Evolutionary conservation across 2,329 filamentous ascomycete genomes (phyloP).

Genomic region (Fusarium nanum): DNA sequence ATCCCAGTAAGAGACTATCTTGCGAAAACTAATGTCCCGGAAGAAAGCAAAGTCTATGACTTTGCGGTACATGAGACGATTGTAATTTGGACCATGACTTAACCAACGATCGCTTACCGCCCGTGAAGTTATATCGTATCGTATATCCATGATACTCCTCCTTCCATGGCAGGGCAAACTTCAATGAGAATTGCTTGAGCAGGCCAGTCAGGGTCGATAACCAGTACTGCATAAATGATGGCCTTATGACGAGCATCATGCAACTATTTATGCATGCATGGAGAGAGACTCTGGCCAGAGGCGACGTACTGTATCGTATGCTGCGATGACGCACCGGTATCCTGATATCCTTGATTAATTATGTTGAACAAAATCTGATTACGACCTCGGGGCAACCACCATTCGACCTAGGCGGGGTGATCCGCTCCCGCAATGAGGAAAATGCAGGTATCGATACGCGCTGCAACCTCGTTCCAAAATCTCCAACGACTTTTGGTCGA

Average conservation of each 20-base stretch:
- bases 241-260: constrained; percentile 15
- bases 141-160: constrained; percentile 10
- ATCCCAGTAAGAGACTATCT: constrained; percentile 6
- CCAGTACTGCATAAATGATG: constrained; percentile 5
- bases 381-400: constrained; percentile 17
- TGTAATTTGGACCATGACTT: not conserved
- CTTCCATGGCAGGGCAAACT: constrained; percentile 1
- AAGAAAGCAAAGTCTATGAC: not conserved
- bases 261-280: constrained; percentile 17
- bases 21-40: not conserved
- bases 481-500: not conserved
- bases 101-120: not conserved
- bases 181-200: not conserved
- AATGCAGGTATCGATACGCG: constrained; percentile 1
- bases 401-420: constrained; percentile 35
- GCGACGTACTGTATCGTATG: not conserved
- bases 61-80: not conserved
- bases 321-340: constrained; percentile 19
- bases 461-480: constrained; percentile 11
- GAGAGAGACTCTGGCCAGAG: constrained; percentile 8
- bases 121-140: not conserved
- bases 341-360: constrained; percentile 11
- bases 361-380: constrained; percentile 30
- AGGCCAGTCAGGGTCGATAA: not conserved
- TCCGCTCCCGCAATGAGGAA: constrained; percentile 15